These are phyloP conservation scores for Hanseniaspora osmophila DNA, from an alignment of 805 yeast species.

Conservation along the genomic window DNA sequence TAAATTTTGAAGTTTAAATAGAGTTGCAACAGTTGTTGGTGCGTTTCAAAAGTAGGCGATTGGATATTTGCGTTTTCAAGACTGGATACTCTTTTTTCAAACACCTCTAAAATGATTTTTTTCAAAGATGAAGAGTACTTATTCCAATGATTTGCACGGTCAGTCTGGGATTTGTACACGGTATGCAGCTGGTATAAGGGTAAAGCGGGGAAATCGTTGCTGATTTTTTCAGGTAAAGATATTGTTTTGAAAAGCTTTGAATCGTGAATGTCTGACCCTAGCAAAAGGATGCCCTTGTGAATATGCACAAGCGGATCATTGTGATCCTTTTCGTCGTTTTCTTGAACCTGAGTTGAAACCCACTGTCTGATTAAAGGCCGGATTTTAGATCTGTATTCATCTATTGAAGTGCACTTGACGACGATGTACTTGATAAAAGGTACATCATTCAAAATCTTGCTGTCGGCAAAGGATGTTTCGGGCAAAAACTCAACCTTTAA, in stretches of 20 bases:
- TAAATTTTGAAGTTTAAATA: neutral
- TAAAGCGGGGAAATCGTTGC: constrained; percentile 20
- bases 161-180: constrained; percentile 20
- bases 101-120: constrained; percentile 13
- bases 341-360: constrained; percentile 27
- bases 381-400: constrained; percentile 62
- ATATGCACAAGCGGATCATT: constrained; percentile 13
- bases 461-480: constrained; percentile 4
- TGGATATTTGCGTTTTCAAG: neutral
- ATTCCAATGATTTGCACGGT: constrained; percentile 19
- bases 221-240: constrained; percentile 19
- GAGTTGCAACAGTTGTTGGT: neutral
- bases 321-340: constrained; percentile 1
- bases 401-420: constrained; percentile 50
- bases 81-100: constrained; percentile 13
- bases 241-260: constrained; percentile 21
- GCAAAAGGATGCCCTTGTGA: neutral
- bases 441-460: constrained; percentile 7
- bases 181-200: constrained; percentile 19
- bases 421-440: constrained; percentile 58
- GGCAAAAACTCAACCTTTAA: constrained; percentile 14
- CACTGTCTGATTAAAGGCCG: constrained; percentile 76
- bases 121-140: constrained; percentile 15
- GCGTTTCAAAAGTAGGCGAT: neutral
- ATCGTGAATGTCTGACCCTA: constrained; percentile 10